Evolutionary conservation across 106 monocot species (phyloP).

Genomic region (Amphibolis antarctica): DNA sequence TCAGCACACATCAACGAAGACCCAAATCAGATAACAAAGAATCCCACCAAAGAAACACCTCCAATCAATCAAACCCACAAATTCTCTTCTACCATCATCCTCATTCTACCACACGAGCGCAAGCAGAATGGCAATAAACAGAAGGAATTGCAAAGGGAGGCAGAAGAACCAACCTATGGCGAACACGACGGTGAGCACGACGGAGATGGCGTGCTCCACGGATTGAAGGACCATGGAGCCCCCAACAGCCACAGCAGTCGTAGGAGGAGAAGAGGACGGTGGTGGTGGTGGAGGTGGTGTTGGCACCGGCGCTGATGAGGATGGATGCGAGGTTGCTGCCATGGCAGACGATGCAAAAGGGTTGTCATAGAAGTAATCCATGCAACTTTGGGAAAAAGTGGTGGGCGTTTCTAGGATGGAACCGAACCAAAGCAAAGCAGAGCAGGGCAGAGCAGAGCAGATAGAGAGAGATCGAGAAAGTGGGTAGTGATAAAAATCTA

Average conservation of each 20-base stretch:
- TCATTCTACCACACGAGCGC: neutral
- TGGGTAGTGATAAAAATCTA: neutral
- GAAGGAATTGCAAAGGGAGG: neutral
- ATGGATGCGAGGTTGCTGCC: neutral
- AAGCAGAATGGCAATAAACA: neutral
- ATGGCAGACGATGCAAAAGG: neutral
- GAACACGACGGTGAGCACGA: conserved; percentile 4
- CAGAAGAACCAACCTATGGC: conserved; percentile 2
- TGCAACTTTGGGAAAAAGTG: neutral
- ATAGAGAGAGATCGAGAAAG: neutral
- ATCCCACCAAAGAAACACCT: neutral
- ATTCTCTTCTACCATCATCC: neutral
- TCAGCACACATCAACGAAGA: neutral
- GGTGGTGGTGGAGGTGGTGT: neutral
- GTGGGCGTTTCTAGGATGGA: neutral
- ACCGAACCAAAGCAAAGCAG: no score
- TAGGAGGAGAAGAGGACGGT: neutral
- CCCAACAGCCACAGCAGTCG: neutral
- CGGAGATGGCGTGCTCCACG: neutral
- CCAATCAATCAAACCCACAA: neutral
- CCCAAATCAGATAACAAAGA: conserved; percentile 1
- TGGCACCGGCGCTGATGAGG: no score
- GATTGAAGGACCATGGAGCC: conserved; percentile 1
- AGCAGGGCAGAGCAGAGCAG: no score
- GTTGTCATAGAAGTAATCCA: conserved; percentile 1